A percentile compares a stretch with the other conserved stretches of the same genome.
phyloP scores from a whole-genome alignment of 2,329 filamentous ascomycete genomes.

The Colletotrichum sp. region DNA sequence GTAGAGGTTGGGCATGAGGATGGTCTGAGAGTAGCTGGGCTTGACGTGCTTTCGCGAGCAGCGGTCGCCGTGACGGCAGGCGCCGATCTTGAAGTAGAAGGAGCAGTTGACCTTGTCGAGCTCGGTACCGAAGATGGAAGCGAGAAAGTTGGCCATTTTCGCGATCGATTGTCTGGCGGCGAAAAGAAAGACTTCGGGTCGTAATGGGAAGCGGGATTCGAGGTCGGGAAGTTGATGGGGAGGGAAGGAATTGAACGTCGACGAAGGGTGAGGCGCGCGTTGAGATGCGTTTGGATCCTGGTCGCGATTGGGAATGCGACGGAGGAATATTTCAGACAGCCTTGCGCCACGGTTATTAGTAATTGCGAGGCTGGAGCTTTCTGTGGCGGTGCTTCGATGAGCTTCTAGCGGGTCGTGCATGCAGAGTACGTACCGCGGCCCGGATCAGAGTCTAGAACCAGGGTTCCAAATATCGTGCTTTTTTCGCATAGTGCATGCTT shows the following conservation, averaged over 20 bases:
- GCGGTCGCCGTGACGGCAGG: conserved; percentile 96
- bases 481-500: too few relatives aligned
- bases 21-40: conserved; percentile 95
- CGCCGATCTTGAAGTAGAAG: conserved; percentile 98
- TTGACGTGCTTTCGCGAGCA: conserved; percentile 99
- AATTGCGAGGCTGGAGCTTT: conserved; percentile 8
- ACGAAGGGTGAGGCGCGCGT: neutral
- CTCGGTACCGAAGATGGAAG: conserved; percentile 99
- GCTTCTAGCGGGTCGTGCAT: neutral
- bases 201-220: neutral
- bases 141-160: conserved; percentile 94
- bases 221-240: neutral
- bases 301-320: conserved; percentile 13
- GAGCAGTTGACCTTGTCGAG: conserved; percentile 99
- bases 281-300: neutral
- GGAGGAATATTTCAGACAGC: conserved; percentile 15
- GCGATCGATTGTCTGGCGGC: neutral
- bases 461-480: too few relatives aligned
- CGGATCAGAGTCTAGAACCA: neutral
- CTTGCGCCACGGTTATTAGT: conserved; percentile 17
- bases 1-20: conserved; percentile 98
- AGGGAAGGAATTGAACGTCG: neutral
- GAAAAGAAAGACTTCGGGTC: neutral
- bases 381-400: neutral
- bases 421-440: neutral